These are phyloP conservation scores for Ophiostoma triangulosporum DNA, from an alignment of 2,329 filamentous ascomycete species.

Conservation along the genomic window DNA sequence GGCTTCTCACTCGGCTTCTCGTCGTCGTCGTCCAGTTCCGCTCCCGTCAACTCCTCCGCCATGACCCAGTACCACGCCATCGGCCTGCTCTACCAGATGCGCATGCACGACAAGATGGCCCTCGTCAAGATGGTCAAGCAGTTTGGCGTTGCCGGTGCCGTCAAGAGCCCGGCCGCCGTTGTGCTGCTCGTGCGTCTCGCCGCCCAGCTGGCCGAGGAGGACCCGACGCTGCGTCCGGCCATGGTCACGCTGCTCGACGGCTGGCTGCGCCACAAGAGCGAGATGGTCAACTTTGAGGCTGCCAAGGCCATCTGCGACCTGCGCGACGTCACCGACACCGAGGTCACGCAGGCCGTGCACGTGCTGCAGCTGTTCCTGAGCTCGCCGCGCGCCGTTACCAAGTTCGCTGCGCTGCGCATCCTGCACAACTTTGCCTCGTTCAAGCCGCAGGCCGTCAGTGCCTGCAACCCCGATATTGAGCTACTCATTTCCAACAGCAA, in stretches of 20 bases:
- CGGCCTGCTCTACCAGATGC: constrained; percentile 94
- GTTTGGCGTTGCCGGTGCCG: constrained; percentile 77
- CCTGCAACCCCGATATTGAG: constrained; percentile 96
- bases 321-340: constrained; percentile 80
- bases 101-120: constrained; percentile 93
- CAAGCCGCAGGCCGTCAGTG: constrained; percentile 82
- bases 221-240: constrained; percentile 73
- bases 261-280: constrained; percentile 96
- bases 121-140: constrained; percentile 99
- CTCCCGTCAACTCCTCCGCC: constrained; percentile 77
- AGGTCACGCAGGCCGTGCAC: constrained; percentile 85
- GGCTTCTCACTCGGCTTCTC: constrained; percentile 90
- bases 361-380: constrained; percentile 94
- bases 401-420: constrained; percentile 93
- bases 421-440: constrained; percentile 93
- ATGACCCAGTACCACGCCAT: constrained; percentile 99
- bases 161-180: constrained; percentile 88
- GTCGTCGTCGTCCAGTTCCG: constrained; percentile 55
- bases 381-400: constrained; percentile 87
- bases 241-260: constrained; percentile 97
- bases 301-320: constrained; percentile 96
- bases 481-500: constrained; percentile 93
- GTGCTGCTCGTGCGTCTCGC: constrained; percentile 87
- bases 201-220: constrained; percentile 87
- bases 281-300: constrained; percentile 99